phyloP scores from a whole-genome alignment of 495 filamentous ascomycete genomes.

The Cudoniella acicularis region DNA sequence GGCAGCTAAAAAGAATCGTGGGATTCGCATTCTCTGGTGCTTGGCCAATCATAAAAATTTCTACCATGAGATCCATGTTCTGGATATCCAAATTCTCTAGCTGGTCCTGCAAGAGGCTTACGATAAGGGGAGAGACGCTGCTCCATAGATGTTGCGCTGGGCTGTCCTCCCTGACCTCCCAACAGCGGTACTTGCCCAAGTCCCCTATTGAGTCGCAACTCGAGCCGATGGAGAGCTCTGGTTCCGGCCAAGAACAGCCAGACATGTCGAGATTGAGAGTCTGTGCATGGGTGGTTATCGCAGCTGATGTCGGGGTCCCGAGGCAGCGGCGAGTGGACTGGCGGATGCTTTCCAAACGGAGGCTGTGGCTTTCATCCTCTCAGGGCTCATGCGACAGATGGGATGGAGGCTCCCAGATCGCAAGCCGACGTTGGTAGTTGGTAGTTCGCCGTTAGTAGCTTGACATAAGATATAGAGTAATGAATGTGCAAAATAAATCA shows the following conservation, averaged over 20 bases:
- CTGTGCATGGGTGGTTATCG: background rate
- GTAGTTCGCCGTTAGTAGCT: too few relatives aligned
- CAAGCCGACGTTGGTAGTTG: too few relatives aligned
- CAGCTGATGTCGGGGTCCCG: background rate
- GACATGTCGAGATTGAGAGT: background rate
- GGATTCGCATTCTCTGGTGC: background rate
- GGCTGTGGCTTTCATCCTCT: background rate
- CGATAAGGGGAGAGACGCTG: background rate
- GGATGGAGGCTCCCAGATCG: too few relatives aligned
- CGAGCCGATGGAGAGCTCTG: conserved; percentile 11
- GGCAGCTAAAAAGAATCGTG: conserved; percentile 14
- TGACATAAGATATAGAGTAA: too few relatives aligned
- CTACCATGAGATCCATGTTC: conserved; percentile 6
- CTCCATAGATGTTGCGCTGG: conserved; percentile 5
- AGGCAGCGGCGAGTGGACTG: background rate
- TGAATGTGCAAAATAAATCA: background rate
- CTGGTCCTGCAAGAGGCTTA: conserved; percentile 3
- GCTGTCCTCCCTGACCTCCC: conserved; percentile 9
- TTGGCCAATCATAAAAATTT: conserved; percentile 19
- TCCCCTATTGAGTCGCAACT: background rate
- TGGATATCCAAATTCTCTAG: conserved; percentile 4
- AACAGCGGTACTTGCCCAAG: conserved; percentile 3
- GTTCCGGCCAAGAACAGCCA: conserved; percentile 6
- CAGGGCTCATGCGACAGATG: background rate
- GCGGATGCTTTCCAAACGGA: background rate